Evolutionary conservation across 768 basidiomycete species (phyloP).

Genomic region (Exidia glandulosa): DNA sequence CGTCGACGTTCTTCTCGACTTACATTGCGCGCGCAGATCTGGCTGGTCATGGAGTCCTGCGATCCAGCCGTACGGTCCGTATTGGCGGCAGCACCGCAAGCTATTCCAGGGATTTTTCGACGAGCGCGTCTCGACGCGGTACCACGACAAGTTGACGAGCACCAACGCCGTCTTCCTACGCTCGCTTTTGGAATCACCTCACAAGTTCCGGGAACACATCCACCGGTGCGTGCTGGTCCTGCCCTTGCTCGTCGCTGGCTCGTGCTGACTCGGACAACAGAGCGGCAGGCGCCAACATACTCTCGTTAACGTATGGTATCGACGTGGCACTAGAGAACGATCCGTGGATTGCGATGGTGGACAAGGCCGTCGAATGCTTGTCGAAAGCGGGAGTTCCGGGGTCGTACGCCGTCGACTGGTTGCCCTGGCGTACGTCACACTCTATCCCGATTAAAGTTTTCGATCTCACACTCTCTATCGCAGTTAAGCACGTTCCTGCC

Average conservation of each 20-base stretch:
- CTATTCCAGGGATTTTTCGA: not conserved
- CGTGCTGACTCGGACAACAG: not conserved
- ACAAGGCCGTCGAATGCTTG: slow-evolving; percentile 27
- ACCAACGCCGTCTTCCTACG: not conserved
- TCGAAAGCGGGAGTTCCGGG: slow-evolving; percentile 10
- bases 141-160: not conserved
- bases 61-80: not conserved
- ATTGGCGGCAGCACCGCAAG: not conserved
- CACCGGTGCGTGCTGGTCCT: not conserved
- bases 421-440: not conserved
- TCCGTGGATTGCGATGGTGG: slow-evolving; percentile 18
- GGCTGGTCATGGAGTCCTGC: not conserved
- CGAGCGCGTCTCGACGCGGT: not conserved
- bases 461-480: not conserved
- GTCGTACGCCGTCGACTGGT: not conserved
- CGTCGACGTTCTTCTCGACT: no score
- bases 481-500: slow-evolving; percentile 24
- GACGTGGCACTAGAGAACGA: slow-evolving; percentile 1
- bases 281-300: not conserved
- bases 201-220: not conserved
- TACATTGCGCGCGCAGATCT: not conserved
- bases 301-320: not conserved
- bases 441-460: not conserved
- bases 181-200: not conserved
- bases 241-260: not conserved